Conservation (phyloP, 2,329 filamentous ascomycete species). For the Fusarium dimerum region DNA sequence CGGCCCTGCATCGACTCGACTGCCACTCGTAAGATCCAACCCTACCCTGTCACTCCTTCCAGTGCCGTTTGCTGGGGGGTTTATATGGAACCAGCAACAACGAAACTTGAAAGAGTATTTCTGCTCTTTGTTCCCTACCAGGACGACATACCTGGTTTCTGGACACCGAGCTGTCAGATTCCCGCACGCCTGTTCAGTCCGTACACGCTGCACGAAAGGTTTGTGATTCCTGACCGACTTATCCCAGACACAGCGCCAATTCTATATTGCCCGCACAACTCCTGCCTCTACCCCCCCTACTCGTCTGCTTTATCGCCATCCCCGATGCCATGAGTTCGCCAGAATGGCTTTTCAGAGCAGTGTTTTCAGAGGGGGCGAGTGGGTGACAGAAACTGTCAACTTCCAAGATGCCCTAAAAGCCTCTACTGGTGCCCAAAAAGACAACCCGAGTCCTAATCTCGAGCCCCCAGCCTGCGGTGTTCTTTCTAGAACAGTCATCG, state of each 20-base stretch:
- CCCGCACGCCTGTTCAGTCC: not conserved
- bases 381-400: slow-evolving; percentile 56
- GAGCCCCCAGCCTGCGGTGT: slow-evolving; percentile 64
- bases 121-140: not conserved
- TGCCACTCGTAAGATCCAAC: not conserved
- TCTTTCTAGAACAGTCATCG: slow-evolving; percentile 75
- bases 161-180: not conserved
- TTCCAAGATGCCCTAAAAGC: slow-evolving; percentile 44
- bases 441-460: slow-evolving; percentile 32
- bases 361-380: slow-evolving; percentile 54
- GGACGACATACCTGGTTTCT: not conserved
- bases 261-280: not conserved
- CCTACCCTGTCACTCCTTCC: not conserved
- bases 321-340: slow-evolving; percentile 23
- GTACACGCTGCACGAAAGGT: not conserved
- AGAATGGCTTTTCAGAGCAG: slow-evolving; percentile 54
- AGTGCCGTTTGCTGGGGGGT: not conserved
- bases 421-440: slow-evolving; percentile 34
- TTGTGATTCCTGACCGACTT: not conserved
- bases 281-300: slow-evolving; percentile 1
- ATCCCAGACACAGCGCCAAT: not conserved
- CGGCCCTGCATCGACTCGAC: not conserved
- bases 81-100: not conserved
- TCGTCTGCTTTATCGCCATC: not conserved
- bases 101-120: not conserved